Percentiles rank a stretch among this genome's conserved stretches.
Evolutionary conservation across 73 alveolate genomes (phyloP).

Genomic region (Effrenium voratum): DNA sequence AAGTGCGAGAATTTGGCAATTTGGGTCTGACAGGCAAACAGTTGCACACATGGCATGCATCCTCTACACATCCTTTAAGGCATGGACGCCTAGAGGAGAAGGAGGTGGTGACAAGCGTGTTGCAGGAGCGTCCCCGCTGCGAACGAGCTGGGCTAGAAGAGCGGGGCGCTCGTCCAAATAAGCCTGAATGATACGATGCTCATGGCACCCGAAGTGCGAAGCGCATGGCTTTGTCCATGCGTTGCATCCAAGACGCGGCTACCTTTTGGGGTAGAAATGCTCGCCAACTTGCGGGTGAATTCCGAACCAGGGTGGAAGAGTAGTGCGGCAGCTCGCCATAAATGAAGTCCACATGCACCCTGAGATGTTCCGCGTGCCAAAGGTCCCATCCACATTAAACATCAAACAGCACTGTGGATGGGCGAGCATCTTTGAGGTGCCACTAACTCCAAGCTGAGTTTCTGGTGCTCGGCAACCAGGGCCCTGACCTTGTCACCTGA

Average conservation of each 20-base stretch:
- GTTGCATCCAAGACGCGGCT: conserved; percentile 52
- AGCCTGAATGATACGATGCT: not conserved
- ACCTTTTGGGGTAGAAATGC: conserved; percentile 88
- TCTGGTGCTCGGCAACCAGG: conserved; percentile 44
- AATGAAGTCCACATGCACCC: conserved; percentile 91
- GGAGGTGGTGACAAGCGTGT: conserved; percentile 33
- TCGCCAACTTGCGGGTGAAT: conserved; percentile 90
- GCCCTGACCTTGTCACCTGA: conserved; percentile 63
- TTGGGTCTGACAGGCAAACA: not conserved
- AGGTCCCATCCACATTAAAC: not conserved
- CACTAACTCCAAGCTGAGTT: not conserved
- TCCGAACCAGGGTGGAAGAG: conserved; percentile 93
- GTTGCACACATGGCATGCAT: not conserved
- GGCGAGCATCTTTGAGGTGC: not conserved
- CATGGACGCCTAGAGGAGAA: conserved; percentile 21
- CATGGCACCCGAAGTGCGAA: no score
- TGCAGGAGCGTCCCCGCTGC: conserved; percentile 73
- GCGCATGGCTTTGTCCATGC: no score
- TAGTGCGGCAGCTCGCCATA: conserved; percentile 93
- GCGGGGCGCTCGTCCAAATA: conserved; percentile 78
- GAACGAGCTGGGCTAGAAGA: conserved; percentile 81
- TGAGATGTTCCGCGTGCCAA: not conserved
- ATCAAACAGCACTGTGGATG: not conserved
- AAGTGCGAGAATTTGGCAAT: not conserved
- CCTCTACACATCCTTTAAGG: no score